These are phyloP conservation scores for Colletotrichum aenigma DNA, from an alignment of 2,329 filamentous ascomycete species.

Conservation along the genomic window DNA sequence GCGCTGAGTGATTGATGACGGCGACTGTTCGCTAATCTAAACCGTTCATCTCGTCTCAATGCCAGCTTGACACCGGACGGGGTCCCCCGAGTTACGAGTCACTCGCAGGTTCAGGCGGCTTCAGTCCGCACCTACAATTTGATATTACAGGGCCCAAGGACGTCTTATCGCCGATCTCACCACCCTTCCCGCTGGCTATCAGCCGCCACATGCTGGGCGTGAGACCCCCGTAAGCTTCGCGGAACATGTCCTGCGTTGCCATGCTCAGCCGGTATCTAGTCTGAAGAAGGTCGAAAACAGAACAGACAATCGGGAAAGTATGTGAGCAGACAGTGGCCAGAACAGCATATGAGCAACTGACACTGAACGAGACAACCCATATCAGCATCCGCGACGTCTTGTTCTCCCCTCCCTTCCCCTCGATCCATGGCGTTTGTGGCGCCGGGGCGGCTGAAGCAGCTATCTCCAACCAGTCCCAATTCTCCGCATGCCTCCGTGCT, in stretches of 20 bases:
- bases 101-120: background rate
- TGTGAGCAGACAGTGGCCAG: background rate
- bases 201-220: background rate
- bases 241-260: background rate
- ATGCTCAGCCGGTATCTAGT: background rate
- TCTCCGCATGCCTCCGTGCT: background rate
- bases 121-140: background rate
- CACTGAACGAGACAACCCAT: background rate
- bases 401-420: background rate
- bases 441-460: constrained; percentile 11
- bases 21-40: background rate
- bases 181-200: background rate
- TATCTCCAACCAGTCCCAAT: constrained; percentile 14
- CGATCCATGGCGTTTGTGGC: constrained; percentile 5
- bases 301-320: background rate
- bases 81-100: background rate
- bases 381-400: background rate
- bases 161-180: constrained; percentile 4
- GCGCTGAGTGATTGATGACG: background rate
- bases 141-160: background rate
- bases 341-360: background rate
- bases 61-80: background rate
- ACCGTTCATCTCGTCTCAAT: constrained; percentile 1
- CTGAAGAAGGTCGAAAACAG: background rate
- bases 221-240: background rate